These are phyloP conservation scores for Penicillium herquei DNA, from an alignment of 495 filamentous ascomycete genomes.

Conservation along the genomic window DNA sequence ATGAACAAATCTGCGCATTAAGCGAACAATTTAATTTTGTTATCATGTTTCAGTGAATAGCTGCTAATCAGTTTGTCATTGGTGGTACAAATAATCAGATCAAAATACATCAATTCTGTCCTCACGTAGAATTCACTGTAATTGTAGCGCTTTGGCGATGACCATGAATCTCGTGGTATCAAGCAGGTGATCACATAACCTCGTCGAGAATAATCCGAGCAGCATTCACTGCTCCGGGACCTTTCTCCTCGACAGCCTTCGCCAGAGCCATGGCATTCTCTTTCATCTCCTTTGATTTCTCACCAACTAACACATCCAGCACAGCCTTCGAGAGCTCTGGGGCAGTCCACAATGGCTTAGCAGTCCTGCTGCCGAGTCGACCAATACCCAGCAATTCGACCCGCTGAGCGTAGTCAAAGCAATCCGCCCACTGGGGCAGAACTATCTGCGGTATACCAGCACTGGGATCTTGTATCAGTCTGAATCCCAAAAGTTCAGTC, in stretches of 20 bases:
- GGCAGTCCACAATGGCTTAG: background rate
- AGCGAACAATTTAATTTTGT: no score
- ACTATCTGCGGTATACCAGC: background rate
- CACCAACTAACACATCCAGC: constrained; percentile 3
- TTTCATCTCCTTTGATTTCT: constrained; percentile 24
- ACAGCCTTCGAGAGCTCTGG: background rate
- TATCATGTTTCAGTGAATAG: no score
- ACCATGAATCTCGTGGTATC: no score
- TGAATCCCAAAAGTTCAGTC: no score
- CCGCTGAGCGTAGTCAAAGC: constrained; percentile 3
- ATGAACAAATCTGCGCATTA: no score
- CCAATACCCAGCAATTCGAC: constrained; percentile 57
- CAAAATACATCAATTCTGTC: no score
- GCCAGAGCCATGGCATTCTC: background rate
- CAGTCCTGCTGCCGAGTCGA: background rate
- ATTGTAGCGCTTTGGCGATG: no score
- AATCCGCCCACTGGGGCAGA: background rate
- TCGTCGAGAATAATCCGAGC: background rate
- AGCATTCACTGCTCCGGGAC: background rate
- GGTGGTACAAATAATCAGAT: no score
- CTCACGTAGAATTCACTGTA: no score
- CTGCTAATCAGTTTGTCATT: no score
- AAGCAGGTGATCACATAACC: no score
- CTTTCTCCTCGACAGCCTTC: background rate
- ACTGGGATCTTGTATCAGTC: background rate